These are phyloP conservation scores for Neonectria punicea DNA, from an alignment of 2,329 filamentous ascomycete species.

Conservation along the genomic window DNA sequence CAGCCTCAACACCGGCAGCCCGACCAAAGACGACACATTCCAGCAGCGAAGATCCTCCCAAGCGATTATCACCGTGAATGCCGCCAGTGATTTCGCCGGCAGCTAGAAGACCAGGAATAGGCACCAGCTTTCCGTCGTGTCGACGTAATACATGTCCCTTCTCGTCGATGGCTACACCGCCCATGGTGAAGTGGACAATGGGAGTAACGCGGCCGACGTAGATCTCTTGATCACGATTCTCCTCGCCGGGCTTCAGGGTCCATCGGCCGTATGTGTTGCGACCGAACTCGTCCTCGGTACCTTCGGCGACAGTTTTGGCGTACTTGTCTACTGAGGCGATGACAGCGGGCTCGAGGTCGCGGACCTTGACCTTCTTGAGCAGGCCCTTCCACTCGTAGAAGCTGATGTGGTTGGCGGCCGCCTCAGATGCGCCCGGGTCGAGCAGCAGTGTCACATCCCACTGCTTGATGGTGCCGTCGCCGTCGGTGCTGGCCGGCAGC, in stretches of 20 bases:
- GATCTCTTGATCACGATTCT: slow-evolving; percentile 61
- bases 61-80: slow-evolving; percentile 70
- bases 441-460: slow-evolving; percentile 70
- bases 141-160: slow-evolving; percentile 60
- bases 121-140: slow-evolving; percentile 47
- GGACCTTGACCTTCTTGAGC: slow-evolving; percentile 65
- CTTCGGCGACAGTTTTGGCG: slow-evolving; percentile 54
- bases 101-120: slow-evolving; percentile 68
- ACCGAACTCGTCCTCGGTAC: slow-evolving; percentile 56
- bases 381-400: slow-evolving; percentile 73
- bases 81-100: slow-evolving; percentile 74
- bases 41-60: slow-evolving; percentile 70
- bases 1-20: slow-evolving; percentile 58
- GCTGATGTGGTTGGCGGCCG: slow-evolving; percentile 64
- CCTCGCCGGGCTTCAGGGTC: slow-evolving; percentile 56
- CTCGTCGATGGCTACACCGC: slow-evolving; percentile 67
- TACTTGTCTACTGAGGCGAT: slow-evolving; percentile 61
- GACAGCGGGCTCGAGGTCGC: slow-evolving; percentile 55
- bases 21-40: slow-evolving; percentile 73
- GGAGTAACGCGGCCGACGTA: slow-evolving; percentile 71
- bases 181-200: slow-evolving; percentile 75
- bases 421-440: slow-evolving; percentile 66
- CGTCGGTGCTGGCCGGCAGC: slow-evolving; percentile 44
- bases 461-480: slow-evolving; percentile 53
- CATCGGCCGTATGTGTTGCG: slow-evolving; percentile 66